Base-by-base conservation (phyloP, 116 monocot genomes). In the Phalaenopsis hybrid region DNA sequence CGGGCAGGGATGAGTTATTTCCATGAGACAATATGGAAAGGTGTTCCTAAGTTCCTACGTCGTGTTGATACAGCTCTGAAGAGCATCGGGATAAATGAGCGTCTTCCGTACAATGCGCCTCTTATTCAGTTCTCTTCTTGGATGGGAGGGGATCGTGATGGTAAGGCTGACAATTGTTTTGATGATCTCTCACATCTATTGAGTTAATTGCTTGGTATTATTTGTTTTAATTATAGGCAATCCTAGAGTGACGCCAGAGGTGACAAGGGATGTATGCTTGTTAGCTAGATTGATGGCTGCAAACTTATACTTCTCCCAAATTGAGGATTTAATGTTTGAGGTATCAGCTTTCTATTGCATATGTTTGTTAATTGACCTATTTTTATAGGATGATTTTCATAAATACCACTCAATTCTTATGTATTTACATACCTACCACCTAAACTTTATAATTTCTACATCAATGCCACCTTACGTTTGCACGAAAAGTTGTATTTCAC, bases 131-230 rank as follows among this genome's bases (percentile, higher is more conserved):
- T 99, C 52, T 99, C 99, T 51, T 95, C 99, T 55, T 95, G 93
- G 99, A 99, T 99, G 99, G 99, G 99, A 79, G 99, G 99, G 6
- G 99, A 99, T 84, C 95, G 99, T 84, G 99, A 99, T 91, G 99
- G 95, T 99, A 98, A 57, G 6, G 11, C 9, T n/a, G 21, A n/a
- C 20, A 46, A 21, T 46, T 21, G 20, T n/a, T 75, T 75, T 48
- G 75, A 75, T 8, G 46, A n/a, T 75, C 20, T 75, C 20, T 45
- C 46, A 72, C 37, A 72, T 34, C 15, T 72, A 37, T 41, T 37
- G 72, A 41, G 21, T 43, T 37, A 72, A 41, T 12, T 72, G 0
- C 41, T 72, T 43, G 46, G 20, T 21, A 25, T 9, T 31, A 77
- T 20, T 17, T 77, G 11, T 1, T 50, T 48, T 52, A 5, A 15